These are phyloP conservation scores for Microstegium vimineum DNA, from an alignment of 176 grass and related monocot species.

Conservation along the genomic window DNA sequence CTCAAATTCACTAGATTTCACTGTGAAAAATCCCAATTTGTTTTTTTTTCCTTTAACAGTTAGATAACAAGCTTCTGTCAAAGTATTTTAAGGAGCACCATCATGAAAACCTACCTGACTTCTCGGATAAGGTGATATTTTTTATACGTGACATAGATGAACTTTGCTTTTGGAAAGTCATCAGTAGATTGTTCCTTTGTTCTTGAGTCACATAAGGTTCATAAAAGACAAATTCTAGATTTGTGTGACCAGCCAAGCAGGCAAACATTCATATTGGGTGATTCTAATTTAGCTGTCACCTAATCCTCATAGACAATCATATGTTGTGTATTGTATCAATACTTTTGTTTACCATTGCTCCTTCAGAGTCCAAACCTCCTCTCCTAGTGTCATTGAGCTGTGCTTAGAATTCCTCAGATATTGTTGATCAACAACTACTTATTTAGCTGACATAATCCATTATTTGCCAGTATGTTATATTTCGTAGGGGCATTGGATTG, in stretches of 20 bases:
- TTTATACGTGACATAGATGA: neutral
- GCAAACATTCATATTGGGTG: neutral
- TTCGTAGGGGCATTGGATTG: slow-evolving; percentile 84
- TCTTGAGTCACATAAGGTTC: neutral
- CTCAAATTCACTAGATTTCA: neutral
- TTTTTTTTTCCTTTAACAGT: slow-evolving; percentile 46
- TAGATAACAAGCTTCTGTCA: slow-evolving; percentile 73
- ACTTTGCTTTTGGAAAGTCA: neutral
- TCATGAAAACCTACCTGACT: slow-evolving; percentile 84
- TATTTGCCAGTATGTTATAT: slow-evolving; percentile 81
- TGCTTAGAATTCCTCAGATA: neutral
- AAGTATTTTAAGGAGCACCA: slow-evolving; percentile 90
- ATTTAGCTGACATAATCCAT: slow-evolving; percentile 18
- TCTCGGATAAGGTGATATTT: slow-evolving; percentile 71
- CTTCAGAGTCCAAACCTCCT: neutral
- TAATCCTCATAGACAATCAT: slow-evolving; percentile 16
- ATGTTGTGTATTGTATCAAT: neutral
- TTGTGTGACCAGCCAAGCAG: neutral
- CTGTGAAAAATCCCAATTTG: neutral
- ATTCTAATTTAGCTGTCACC: neutral
- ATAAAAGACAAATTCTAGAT: neutral
- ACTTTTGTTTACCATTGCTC: neutral
- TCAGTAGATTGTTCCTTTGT: neutral
- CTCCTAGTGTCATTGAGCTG: neutral
- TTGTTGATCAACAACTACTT: neutral